Conservation (phyloP, 169 alveolate species). For the Plasmodium billcollinsi region DNA sequence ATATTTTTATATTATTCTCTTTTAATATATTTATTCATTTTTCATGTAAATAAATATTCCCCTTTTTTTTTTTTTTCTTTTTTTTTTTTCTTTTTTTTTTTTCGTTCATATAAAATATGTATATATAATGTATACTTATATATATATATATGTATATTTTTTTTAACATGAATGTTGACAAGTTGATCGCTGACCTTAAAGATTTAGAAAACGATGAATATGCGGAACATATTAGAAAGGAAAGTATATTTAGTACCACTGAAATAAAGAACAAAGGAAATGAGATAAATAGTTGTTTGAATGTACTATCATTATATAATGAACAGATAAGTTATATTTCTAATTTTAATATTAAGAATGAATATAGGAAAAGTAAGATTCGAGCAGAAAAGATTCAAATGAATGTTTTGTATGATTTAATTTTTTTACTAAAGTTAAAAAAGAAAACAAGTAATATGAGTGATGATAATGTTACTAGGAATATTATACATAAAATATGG, state of each 20-base stretch:
- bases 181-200: conserved; percentile 17
- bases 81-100: no score
- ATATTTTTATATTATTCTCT: no score
- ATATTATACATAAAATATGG: conserved; percentile 11
- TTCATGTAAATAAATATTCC: no score
- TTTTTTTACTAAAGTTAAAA: conserved; percentile 48
- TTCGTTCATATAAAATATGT: no score
- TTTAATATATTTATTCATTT: no score
- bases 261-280: not conserved
- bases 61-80: no score
- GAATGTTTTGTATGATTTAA: conserved; percentile 21
- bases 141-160: conserved; percentile 1
- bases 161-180: conserved; percentile 24
- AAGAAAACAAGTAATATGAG: not conserved
- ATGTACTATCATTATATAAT: not conserved
- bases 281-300: not conserved
- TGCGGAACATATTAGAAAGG: not conserved
- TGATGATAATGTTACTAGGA: not conserved
- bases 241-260: not conserved
- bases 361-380: conserved; percentile 30
- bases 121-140: not conserved
- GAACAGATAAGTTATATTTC: conserved; percentile 21
- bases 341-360: conserved; percentile 67
- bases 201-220: conserved; percentile 29
- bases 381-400: conserved; percentile 47